Conservation (phyloP, 1,139 yeast species). For the Diutina sp. region DNA sequence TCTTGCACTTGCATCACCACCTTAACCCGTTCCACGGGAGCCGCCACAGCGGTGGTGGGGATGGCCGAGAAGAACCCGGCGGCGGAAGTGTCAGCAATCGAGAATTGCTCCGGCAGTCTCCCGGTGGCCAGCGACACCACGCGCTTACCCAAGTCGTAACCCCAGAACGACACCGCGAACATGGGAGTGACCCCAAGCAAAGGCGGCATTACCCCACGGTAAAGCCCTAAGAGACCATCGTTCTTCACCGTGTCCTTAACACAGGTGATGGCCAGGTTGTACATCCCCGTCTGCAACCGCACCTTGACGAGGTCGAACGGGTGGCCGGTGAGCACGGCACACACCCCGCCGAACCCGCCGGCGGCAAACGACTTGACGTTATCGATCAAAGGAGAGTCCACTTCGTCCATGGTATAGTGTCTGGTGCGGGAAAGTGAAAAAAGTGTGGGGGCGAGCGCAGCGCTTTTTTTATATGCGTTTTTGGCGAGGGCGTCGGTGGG, state of each 20-base stretch:
- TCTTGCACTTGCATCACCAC: constrained; percentile 80
- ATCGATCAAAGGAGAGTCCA: constrained; percentile 33
- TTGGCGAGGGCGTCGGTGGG: background rate
- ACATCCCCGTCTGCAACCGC: constrained; percentile 70
- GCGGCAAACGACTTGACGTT: constrained; percentile 72
- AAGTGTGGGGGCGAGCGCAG: background rate
- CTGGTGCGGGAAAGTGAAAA: background rate
- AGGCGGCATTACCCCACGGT: constrained; percentile 84
- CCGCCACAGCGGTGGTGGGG: constrained; percentile 91
- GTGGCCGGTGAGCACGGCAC: constrained; percentile 89
- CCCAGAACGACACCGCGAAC: constrained; percentile 98
- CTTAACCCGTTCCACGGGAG: constrained; percentile 93
- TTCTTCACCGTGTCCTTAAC: constrained; percentile 53
- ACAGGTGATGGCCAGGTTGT: constrained; percentile 50
- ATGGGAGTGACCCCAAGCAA: constrained; percentile 92
- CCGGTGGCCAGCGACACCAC: constrained; percentile 40
- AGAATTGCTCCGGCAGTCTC: constrained; percentile 28
- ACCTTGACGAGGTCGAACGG: constrained; percentile 93
- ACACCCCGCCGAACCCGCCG: constrained; percentile 61
- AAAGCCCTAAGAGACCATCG: constrained; percentile 71
- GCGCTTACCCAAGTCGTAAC: constrained; percentile 86
- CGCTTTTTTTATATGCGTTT: background rate
- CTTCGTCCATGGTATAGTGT: constrained; percentile 25
- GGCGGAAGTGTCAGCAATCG: constrained; percentile 63
- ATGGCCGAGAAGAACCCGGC: constrained; percentile 96